Evolutionary conservation across 2,329 filamentous ascomycete species (phyloP).

Genomic region (Epichloe uncinata): DNA sequence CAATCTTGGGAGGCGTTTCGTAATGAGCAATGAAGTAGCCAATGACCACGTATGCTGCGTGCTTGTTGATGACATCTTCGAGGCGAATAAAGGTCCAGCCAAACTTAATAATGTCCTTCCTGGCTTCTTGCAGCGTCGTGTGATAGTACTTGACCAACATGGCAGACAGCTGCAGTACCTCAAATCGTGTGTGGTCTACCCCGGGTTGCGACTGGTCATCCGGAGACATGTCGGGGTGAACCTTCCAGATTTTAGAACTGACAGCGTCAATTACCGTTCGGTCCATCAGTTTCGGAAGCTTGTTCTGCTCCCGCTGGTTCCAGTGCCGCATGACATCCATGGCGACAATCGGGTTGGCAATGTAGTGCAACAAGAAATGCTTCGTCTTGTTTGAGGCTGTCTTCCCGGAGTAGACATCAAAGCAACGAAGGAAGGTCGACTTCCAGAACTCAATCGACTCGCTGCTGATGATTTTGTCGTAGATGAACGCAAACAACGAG

Average conservation of each 20-base stretch:
- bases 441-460: constrained; percentile 80
- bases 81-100: constrained; percentile 96
- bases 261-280: constrained; percentile 78
- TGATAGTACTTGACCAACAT: constrained; percentile 94
- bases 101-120: constrained; percentile 98
- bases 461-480: constrained; percentile 68
- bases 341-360: constrained; percentile 91
- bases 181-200: constrained; percentile 92
- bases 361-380: constrained; percentile 78
- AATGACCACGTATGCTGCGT: constrained; percentile 92
- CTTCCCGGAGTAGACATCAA: constrained; percentile 75
- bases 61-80: constrained; percentile 99
- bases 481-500: constrained; percentile 69
- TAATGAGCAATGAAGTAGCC: constrained; percentile 97
- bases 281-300: constrained; percentile 65
- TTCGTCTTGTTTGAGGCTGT: constrained; percentile 78
- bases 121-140: constrained; percentile 71
- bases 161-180: constrained; percentile 86
- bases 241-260: constrained; percentile 87
- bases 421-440: constrained; percentile 65
- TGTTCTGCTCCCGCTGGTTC: constrained; percentile 40
- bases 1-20: constrained; percentile 92
- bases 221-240: constrained; percentile 65
- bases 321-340: constrained; percentile 90
- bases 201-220: constrained; percentile 77